Evolutionary conservation across 2,329 filamentous ascomycete genomes (phyloP), one percentile per base, ranked within the genome.

Genomic region (Microdochium bolleyi): DNA sequence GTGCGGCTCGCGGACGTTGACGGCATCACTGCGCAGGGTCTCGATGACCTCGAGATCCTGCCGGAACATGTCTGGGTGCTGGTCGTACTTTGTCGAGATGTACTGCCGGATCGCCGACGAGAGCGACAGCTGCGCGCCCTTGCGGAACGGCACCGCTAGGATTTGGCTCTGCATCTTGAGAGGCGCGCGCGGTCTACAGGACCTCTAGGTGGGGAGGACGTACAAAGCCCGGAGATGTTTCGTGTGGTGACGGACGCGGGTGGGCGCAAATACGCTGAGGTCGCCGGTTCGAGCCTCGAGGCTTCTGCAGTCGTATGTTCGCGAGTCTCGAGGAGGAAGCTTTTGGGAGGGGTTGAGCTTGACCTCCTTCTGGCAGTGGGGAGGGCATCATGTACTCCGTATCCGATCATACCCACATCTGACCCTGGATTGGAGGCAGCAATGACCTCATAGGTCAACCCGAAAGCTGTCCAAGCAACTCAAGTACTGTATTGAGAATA

Each of bases 21-120:
- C 78, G n/a, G 94, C 94, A 67, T 95, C 89, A 56, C 82, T 81
- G 4, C 94, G 85, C 54, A 97, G 74, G 49, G 82, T 77, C 66
- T 97, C 91, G 63, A 99, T 91, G 58, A 87, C 81, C 64, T 92
- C 84, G 54, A 84, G 83, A 73, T 99, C 94, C 58, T 89, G 81
- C 57, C 84, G 83, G 71, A 99, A 99, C 87, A 96, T 95, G 70
- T 96, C 91, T 32, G 94, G 92, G 67, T 96, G 92, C 68, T 99
- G 94, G 70, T 97, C 92, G 85, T 97, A 97, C 78, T 97, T 96
- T 70, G 84, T 87, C 56, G 91, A 95, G 64, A 99, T 97, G 74
- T 99, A 97, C 67, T 94, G 86, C 58, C 89, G 90, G 67, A 99
- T 91, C 50, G 91, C 88, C 56, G 83, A 78, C 52, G 89, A 87